phyloP scores from a whole-genome alignment of 2,329 filamentous ascomycete species.

The Alternaria sp. region DNA sequence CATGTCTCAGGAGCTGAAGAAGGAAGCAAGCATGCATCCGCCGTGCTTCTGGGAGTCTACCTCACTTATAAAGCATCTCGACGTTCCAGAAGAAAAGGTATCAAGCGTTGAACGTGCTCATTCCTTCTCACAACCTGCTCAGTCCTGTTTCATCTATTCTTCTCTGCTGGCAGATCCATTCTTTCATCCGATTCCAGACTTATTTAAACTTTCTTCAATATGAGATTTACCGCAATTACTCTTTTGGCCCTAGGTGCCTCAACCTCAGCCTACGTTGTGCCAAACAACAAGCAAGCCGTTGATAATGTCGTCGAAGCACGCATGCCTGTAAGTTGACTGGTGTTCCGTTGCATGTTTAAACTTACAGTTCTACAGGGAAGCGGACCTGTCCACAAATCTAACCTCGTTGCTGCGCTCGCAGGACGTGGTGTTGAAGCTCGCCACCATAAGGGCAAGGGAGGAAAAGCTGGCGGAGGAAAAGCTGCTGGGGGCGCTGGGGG shows the following conservation, averaged over 20 bases:
- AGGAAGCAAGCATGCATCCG: conserved; percentile 17
- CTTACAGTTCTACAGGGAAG: conserved; percentile 35
- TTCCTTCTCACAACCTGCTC: conserved; percentile 45
- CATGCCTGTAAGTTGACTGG: conserved; percentile 32
- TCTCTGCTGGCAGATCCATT: conserved; percentile 44
- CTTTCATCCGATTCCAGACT: conserved; percentile 26
- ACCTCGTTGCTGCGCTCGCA: conserved; percentile 36
- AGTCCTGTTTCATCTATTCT: conserved; percentile 38
- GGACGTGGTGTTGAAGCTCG: conserved; percentile 28
- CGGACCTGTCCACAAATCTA: conserved; percentile 29
- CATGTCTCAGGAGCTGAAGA: conserved; percentile 29
- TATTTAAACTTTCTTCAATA: conserved; percentile 33
- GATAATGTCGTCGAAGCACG: conserved; percentile 41
- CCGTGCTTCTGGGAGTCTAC: conserved; percentile 9
- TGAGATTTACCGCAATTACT: conserved; percentile 43
- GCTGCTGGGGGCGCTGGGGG: neutral
- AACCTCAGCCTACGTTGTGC: conserved; percentile 45
- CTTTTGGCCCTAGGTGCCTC: conserved; percentile 47
- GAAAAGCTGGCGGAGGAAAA: neutral
- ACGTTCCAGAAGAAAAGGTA: conserved; percentile 30
- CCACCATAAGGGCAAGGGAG: conserved; percentile 30
- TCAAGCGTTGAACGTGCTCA: conserved; percentile 48
- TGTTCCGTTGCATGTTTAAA: neutral
- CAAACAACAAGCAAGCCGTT: conserved; percentile 28
- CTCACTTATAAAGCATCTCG: conserved; percentile 40